Percentiles rank a stretch among this genome's conserved stretches.
Evolutionary conservation across 2,329 filamentous ascomycete species (phyloP).

Genomic region (Metarhizium humberi): DNA sequence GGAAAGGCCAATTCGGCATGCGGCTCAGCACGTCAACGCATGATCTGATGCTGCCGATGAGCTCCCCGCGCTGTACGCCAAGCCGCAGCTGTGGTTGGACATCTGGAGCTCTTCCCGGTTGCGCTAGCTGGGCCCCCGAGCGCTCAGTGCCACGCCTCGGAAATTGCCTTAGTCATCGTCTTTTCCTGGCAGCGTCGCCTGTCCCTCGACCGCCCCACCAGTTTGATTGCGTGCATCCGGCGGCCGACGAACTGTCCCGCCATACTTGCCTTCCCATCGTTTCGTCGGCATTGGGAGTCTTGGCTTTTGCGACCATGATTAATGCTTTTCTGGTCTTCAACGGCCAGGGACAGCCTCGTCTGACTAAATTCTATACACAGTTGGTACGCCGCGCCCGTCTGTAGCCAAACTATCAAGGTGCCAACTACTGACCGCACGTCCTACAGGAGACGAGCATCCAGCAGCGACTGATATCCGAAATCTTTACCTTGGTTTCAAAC

Average conservation of each 20-base stretch:
- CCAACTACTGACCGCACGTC: not conserved
- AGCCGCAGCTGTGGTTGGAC: slow-evolving; percentile 3
- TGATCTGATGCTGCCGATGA: not conserved
- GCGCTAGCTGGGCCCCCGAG: not conserved
- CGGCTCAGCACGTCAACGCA: not conserved
- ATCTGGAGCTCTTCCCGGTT: not conserved
- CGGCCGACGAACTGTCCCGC: no score
- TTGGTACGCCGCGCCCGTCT: slow-evolving; percentile 47
- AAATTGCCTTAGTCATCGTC: not conserved
- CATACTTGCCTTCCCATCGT: not conserved
- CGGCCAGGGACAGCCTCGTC: slow-evolving; percentile 88
- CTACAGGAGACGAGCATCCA: slow-evolving; percentile 89
- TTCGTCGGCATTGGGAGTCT: slow-evolving; percentile 10
- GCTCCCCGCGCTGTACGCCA: slow-evolving; percentile 2
- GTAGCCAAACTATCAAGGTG: not conserved
- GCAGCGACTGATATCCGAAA: slow-evolving; percentile 92
- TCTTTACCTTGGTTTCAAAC: slow-evolving; percentile 91
- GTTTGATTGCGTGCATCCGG: not conserved
- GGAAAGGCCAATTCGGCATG: not conserved
- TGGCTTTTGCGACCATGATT: slow-evolving; percentile 57
- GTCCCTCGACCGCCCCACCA: not conserved
- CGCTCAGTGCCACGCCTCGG: not conserved
- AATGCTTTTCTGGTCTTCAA: slow-evolving; percentile 99
- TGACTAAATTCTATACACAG: slow-evolving; percentile 98
- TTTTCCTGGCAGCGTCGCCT: no score